phyloP scores from a whole-genome alignment of 352 stramenopile species.

The Phytopythium cucurbitacearum region DNA sequence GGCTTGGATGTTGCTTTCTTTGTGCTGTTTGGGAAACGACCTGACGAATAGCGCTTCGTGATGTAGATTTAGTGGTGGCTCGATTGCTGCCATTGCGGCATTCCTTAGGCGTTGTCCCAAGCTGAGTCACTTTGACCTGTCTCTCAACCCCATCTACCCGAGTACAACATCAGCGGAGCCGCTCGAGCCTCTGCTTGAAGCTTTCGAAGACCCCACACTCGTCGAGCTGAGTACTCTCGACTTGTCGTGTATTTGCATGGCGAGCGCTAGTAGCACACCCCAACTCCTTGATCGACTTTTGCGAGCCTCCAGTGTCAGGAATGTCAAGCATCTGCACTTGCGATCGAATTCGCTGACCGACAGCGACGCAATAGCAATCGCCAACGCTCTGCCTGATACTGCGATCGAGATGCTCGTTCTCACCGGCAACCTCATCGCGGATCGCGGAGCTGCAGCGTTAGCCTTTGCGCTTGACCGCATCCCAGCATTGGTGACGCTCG shows the following conservation, averaged over 20 bases:
- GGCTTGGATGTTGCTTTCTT: not conserved
- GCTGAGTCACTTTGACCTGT: constrained; percentile 42
- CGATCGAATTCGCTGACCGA: constrained; percentile 42
- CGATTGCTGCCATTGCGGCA: constrained; percentile 10
- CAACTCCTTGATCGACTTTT: too few relatives aligned
- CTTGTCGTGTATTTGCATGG: too few relatives aligned
- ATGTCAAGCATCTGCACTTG: constrained; percentile 33
- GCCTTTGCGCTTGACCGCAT: constrained; percentile 42
- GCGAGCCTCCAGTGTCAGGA: not conserved
- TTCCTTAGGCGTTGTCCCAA: constrained; percentile 26
- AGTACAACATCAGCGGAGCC: not conserved
- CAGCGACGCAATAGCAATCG: constrained; percentile 14
- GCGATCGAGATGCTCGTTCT: constrained; percentile 30
- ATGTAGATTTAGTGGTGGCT: constrained; percentile 28
- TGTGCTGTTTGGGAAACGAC: too few relatives aligned
- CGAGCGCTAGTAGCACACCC: too few relatives aligned
- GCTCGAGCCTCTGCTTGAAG: not conserved
- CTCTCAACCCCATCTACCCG: constrained; percentile 27
- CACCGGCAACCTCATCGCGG: constrained; percentile 35
- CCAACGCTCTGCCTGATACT: constrained; percentile 11
- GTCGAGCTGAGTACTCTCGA: too few relatives aligned
- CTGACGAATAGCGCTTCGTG: too few relatives aligned
- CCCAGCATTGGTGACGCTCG: constrained; percentile 29
- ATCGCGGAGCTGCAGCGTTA: constrained; percentile 34
- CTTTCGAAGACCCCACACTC: too few relatives aligned